Conservation (phyloP, 1,139 yeast genomes). For the Ashbya aceris region DNA sequence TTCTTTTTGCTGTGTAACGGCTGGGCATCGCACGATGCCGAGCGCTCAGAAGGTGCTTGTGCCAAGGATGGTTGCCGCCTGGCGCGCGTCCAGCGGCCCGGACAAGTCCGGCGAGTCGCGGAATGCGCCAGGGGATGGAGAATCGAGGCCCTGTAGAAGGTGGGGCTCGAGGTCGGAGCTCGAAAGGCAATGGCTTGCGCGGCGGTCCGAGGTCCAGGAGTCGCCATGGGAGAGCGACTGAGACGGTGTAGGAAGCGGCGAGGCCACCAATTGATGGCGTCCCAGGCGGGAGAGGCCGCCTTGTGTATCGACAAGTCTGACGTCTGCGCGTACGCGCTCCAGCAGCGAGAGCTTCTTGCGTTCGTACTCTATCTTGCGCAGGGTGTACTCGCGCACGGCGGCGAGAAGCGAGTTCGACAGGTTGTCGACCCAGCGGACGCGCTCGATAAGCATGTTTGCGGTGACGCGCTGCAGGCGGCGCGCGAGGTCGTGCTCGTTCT, state of each 20-base stretch:
- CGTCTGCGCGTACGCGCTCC: constrained; percentile 65
- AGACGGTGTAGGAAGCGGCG: constrained; percentile 23
- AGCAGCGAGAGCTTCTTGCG: constrained; percentile 68
- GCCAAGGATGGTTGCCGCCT: constrained; percentile 74
- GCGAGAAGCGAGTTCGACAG: constrained; percentile 48
- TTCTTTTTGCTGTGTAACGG: constrained; percentile 5
- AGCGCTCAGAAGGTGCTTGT: constrained; percentile 52
- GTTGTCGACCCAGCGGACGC: constrained; percentile 40
- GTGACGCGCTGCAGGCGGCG: constrained; percentile 74
- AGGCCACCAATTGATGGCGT: constrained; percentile 49
- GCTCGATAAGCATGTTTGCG: constrained; percentile 74
- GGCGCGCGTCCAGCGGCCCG: constrained; percentile 57
- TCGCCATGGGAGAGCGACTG: constrained; percentile 52
- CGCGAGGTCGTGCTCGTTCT: constrained; percentile 63
- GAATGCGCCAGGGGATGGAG: constrained; percentile 2
- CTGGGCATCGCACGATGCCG: not conserved
- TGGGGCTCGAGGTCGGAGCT: constrained; percentile 12
- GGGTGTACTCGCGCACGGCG: constrained; percentile 50
- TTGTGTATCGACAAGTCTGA: constrained; percentile 64
- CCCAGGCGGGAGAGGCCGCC: constrained; percentile 85
- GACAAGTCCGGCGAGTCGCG: not conserved
- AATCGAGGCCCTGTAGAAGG: constrained; percentile 25
- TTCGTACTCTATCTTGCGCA: constrained; percentile 77
- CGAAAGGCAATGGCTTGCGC: constrained; percentile 12
- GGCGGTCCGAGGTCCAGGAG: constrained; percentile 53